Evolutionary conservation across 139 green algal genomes (phyloP).

Genomic region (Coelastrella sp.): DNA sequence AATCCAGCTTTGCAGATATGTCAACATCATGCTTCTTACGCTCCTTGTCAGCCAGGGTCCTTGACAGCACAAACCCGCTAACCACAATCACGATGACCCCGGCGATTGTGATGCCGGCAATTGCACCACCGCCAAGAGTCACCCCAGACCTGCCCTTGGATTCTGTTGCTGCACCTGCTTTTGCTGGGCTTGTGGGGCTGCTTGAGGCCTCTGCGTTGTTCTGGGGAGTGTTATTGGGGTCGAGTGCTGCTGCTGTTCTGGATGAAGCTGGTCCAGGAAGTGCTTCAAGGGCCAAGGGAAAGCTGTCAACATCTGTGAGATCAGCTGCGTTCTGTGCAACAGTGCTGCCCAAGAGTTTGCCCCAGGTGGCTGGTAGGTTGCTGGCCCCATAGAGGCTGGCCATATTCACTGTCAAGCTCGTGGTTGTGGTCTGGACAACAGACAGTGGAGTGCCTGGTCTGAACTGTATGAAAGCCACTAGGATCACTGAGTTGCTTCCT

Average conservation of each 20-base stretch:
- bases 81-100: not conserved
- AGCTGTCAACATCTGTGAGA: no score
- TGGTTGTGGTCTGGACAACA: not conserved
- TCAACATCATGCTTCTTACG: not conserved
- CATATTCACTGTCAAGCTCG: not conserved
- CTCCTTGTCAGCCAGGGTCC: not conserved
- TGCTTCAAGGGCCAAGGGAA: not conserved
- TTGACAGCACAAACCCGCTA: not conserved
- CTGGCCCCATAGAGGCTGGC: not conserved
- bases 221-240: not conserved
- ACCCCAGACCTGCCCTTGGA: not conserved
- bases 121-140: not conserved
- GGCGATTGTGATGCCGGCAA: conserved; percentile 22
- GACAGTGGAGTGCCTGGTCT: conserved; percentile 7
- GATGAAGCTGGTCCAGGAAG: not conserved
- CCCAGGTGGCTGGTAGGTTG: not conserved
- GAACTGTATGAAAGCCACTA: not conserved
- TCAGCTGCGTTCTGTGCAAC: not conserved
- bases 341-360: not conserved
- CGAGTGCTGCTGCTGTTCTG: not conserved
- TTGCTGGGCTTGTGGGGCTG: not conserved
- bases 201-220: not conserved
- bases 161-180: not conserved
- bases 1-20: not conserved
- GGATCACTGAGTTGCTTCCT: not conserved